These are phyloP conservation scores for Alternaria angustiovoidea DNA, from an alignment of 2,329 filamentous ascomycete species.

Conservation along the genomic window DNA sequence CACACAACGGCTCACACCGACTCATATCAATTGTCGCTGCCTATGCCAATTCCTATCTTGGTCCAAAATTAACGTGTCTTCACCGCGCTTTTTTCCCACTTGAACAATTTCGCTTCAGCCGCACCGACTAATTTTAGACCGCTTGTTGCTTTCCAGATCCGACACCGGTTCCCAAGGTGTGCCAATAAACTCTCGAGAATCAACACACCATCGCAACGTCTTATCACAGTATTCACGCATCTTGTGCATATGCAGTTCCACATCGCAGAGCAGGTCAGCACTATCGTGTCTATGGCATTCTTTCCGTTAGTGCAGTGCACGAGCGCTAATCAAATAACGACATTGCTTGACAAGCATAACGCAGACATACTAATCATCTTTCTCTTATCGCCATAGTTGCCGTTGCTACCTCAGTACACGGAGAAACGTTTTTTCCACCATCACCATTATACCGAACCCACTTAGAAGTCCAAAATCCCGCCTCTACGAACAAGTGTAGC, in stretches of 20 bases:
- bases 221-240: not conserved
- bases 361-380: not conserved
- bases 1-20: not conserved
- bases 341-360: not conserved
- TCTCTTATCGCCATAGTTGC: not conserved
- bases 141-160: not conserved
- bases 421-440: not conserved
- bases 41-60: not conserved
- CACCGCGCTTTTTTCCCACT: not conserved
- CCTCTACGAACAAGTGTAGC: not conserved
- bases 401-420: not conserved
- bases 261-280: not conserved
- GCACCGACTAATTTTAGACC: not conserved
- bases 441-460: not conserved
- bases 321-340: not conserved
- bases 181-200: not conserved
- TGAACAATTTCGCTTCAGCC: not conserved
- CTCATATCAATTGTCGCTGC: no score
- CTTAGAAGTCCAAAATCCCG: not conserved
- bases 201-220: not conserved
- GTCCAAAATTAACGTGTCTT: not conserved
- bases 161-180: not conserved
- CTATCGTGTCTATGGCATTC: not conserved
- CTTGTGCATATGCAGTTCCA: not conserved
- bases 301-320: not conserved